Conservation (phyloP, 202 grass and related monocot genomes). For the Dendrocalamus latiflorus region DNA sequence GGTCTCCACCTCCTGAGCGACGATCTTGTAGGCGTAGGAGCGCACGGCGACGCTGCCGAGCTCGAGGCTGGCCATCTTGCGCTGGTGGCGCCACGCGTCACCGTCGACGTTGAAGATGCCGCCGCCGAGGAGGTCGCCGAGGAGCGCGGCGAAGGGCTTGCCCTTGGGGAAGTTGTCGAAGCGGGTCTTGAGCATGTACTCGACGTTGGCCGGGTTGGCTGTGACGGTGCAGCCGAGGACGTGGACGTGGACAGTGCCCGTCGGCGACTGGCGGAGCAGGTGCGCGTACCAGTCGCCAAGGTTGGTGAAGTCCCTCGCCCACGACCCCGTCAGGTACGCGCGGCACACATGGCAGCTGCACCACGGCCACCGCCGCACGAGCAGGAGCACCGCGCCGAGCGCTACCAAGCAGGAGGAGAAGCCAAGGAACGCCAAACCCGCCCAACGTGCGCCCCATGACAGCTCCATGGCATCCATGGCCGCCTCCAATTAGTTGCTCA, state of each 20-base stretch:
- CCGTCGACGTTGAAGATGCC: constrained; percentile 87
- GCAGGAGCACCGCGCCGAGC: constrained; percentile 30
- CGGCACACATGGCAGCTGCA: no score
- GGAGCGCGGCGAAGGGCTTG: constrained; percentile 45
- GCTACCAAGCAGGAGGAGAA: constrained; percentile 17
- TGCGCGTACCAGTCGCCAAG: no score
- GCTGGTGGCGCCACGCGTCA: constrained; percentile 46
- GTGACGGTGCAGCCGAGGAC: no score
- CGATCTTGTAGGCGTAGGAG: constrained; percentile 35
- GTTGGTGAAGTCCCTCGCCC: no score
- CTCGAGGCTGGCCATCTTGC: constrained; percentile 60
- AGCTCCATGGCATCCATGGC: constrained; percentile 19
- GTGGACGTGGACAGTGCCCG: no score
- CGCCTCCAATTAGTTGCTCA: not conserved
- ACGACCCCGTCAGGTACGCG: no score
- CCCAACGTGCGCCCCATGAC: not conserved
- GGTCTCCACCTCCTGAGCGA: constrained; percentile 25
- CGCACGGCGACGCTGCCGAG: constrained; percentile 36
- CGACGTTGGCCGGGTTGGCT: constrained; percentile 61
- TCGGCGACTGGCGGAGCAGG: no score
- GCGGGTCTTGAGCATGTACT: constrained; percentile 71
- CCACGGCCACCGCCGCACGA: constrained; percentile 26
- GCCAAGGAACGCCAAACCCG: constrained; percentile 16
- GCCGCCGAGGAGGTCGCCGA: no score
- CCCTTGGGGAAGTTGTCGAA: constrained; percentile 87